Conservation (phyloP, 1,139 yeast genomes). For the Suhomyces choctaworum region DNA sequence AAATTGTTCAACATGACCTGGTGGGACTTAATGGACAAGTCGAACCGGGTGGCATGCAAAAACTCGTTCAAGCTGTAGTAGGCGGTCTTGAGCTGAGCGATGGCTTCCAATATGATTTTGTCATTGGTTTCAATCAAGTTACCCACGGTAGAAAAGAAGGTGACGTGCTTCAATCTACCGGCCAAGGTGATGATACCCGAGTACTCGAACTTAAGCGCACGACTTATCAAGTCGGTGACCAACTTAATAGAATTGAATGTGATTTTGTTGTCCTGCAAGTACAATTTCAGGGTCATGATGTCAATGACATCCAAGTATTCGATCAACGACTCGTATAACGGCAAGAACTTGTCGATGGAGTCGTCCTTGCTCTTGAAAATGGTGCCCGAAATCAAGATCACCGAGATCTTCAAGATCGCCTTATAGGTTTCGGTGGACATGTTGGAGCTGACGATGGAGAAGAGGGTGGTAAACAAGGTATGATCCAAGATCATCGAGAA, state of each 20-base stretch:
- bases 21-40: slow-evolving; percentile 43
- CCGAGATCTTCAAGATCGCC: slow-evolving; percentile 48
- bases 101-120: slow-evolving; percentile 33
- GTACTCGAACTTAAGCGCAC: slow-evolving; percentile 42
- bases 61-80: slow-evolving; percentile 43
- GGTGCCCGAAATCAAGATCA: slow-evolving; percentile 46
- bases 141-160: slow-evolving; percentile 45
- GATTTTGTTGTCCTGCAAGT: slow-evolving; percentile 47
- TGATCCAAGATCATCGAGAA: slow-evolving; percentile 43
- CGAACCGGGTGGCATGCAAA: slow-evolving; percentile 38
- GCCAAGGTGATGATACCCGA: slow-evolving; percentile 44
- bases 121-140: slow-evolving; percentile 44
- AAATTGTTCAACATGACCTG: slow-evolving; percentile 45
- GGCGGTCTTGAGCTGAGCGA: slow-evolving; percentile 34
- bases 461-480: slow-evolving; percentile 42
- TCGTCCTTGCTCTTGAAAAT: slow-evolving; percentile 40
- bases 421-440: slow-evolving; percentile 54
- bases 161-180: slow-evolving; percentile 47
- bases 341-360: slow-evolving; percentile 37
- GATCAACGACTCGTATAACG: slow-evolving; percentile 44
- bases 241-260: slow-evolving; percentile 47
- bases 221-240: slow-evolving; percentile 46
- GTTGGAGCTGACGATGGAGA: slow-evolving; percentile 44
- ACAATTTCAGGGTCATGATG: slow-evolving; percentile 42
- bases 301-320: slow-evolving; percentile 46